Conservation (phyloP, 2,329 filamentous ascomycete genomes). For the Trichoderma atrobrunneum region DNA sequence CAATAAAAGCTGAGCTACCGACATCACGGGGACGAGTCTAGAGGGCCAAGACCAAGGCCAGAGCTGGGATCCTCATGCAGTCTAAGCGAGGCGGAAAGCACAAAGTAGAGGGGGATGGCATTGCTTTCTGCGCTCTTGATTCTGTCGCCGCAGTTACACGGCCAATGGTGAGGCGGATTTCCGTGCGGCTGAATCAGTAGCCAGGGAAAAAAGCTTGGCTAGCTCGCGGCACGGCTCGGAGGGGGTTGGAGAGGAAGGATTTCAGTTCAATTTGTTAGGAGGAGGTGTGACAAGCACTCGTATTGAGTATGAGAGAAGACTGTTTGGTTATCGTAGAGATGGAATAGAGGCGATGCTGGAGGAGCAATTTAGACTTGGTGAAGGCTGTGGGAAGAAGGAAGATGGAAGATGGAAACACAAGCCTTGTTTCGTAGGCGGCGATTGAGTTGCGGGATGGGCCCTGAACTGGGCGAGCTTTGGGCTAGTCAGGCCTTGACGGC, state of each 20-base stretch:
- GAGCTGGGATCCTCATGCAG: constrained; percentile 8
- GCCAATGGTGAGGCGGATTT: constrained; percentile 1
- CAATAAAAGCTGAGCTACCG: neutral
- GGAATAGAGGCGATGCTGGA: neutral
- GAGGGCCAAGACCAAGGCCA: neutral
- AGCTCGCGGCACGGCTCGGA: neutral
- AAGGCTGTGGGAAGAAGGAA: neutral
- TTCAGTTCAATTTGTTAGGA: neutral
- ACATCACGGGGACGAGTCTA: neutral
- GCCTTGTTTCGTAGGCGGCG: constrained; percentile 5
- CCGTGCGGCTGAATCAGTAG: constrained; percentile 17
- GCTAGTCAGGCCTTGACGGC: constrained; percentile 13
- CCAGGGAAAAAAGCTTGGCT: constrained; percentile 9
- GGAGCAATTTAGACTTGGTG: neutral
- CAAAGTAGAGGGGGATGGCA: neutral
- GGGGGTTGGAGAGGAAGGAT: constrained; percentile 8
- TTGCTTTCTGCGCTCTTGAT: neutral
- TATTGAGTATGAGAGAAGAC: neutral
- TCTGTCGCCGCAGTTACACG: neutral
- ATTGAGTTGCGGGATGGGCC: constrained; percentile 14
- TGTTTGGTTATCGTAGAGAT: neutral
- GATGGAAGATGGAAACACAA: neutral
- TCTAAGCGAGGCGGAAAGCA: constrained; percentile 8
- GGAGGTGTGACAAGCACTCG: neutral
- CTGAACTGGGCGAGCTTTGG: neutral